Base-by-base conservation (phyloP, 1,139 yeast species). In the Sugiyamaella sp. region DNA sequence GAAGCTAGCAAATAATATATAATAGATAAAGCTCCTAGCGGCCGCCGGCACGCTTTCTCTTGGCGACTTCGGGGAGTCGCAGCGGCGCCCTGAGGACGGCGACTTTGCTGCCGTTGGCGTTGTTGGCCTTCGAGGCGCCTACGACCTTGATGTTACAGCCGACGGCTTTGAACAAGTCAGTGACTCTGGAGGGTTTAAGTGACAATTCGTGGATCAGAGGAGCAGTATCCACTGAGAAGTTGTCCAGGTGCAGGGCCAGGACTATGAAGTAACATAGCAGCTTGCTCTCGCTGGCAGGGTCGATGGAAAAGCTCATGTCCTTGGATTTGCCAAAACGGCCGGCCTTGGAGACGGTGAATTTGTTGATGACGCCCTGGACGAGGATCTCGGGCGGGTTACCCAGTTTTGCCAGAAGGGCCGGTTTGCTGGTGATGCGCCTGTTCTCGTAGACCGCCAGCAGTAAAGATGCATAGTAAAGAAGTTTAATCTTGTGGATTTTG, bases 51-150 rank as follows among this genome's bases (percentile, higher is more conserved):
- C 51, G 39, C 27, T 48, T 48, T 6, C 51, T 27, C 35, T 32
- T 48, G n/a, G 84, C 80, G 79, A 88, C 78, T 64, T 87, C 93
- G 8, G 99, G 99, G 54, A 89, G 76, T 68, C 84, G 86, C 72
- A 95, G 86, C 38, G 99, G 99, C 37, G 90, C 96, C 69, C 81
- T 85, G 70, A 93, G 79, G 20, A 80, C 72, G 6, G 97, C 99
- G 60, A 91, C 78, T 72, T 89, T 89, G 70, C 86, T 85, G 44
- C 82, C 77, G 10, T 81, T 70, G 59, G 86, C 80, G 2, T 89
- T 90, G 65, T 86, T 91, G 21, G 95, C 91, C 72, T 89, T 91
- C 5, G 86, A 80, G 21, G 80, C 84, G n/a, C 91, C 80, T 24
- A 90, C 85, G 49, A 82, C 79, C 71, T 87, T 88, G 50, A 89